phyloP scores from a whole-genome alignment of 148 eudicot species.

The Tetragonia tetragonoides region DNA sequence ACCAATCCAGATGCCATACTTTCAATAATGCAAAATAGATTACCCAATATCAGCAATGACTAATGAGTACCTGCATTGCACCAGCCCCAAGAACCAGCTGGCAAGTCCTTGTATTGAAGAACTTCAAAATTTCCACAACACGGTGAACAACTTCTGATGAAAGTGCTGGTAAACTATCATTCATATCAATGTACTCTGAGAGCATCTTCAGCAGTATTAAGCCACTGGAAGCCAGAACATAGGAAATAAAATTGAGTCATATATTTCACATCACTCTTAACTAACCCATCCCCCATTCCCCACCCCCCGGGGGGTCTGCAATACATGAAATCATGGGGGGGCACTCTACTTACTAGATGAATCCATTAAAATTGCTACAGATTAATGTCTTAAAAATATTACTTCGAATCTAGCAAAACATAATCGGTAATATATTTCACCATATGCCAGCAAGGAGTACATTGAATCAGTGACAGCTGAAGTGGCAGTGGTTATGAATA shows the following conservation, averaged over 20 bases:
- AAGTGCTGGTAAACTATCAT: conserved; percentile 66
- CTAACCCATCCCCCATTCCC: neutral
- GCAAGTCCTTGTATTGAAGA: conserved; percentile 89
- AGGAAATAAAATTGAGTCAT: conserved; percentile 10
- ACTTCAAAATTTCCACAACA: conserved; percentile 89
- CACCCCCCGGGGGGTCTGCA: neutral
- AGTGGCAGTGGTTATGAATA: neutral
- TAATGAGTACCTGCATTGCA: conserved; percentile 84
- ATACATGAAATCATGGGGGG: neutral
- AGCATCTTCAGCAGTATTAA: conserved; percentile 95
- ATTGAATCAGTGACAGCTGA: neutral
- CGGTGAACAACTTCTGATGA: conserved; percentile 94
- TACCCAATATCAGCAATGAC: conserved; percentile 1
- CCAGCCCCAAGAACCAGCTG: conserved; percentile 99
- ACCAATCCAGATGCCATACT: neutral
- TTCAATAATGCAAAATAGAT: neutral
- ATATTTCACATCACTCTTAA: neutral
- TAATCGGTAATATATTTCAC: neutral
- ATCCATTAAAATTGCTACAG: neutral
- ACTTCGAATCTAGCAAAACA: neutral
- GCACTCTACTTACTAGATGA: neutral
- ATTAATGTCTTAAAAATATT: neutral
- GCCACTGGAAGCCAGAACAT: conserved; percentile 59
- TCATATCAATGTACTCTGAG: conserved; percentile 96
- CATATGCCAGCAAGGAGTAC: neutral